Evolutionary conservation across 2,329 filamentous ascomycete species (phyloP), one percentile per base, ranked within the genome.

Genomic region (Chaetomium olivaceum): DNA sequence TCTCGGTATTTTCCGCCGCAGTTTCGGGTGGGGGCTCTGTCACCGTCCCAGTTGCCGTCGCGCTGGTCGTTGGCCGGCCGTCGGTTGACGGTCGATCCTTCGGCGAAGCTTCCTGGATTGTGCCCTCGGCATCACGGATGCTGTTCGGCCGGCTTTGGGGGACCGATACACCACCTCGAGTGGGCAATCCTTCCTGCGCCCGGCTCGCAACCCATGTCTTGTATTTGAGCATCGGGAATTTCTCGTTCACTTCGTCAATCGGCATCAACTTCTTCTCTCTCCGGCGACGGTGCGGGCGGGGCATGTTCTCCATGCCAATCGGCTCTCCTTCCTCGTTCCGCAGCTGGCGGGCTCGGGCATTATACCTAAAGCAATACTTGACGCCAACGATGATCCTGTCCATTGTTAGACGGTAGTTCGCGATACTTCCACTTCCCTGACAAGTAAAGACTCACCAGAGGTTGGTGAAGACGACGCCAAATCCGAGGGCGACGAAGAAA

Each of bases 321-420:
- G 91, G 91, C 69, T 97, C 93, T 76, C 91, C 91, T 71, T 93
- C 91, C 73, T 93, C 91, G 70, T 82, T 91, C 81, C 92, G 88
- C 74, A 92, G 81, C 67, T 89, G 88, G 60, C 95, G 90, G 75
- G 96, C 96, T 66, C 95, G 90, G 72, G 95, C 93, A 78, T 98
- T 98, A 78, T 99, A 98, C 73, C 95, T 87, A 80, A 99, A 99
- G 80, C 95, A 99, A 79, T 99, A 99, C 81, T 99, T 99, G 68
- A 99, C 95, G 72, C 95, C 95, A 67, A 99, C 95, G 73, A 99
- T 99, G 74, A 99, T 99, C 95, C 95, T 99, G 74, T 19, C 61
- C 51, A 14, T 61, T 19, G 61, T 66, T 29, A 64, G 65, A 48
- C 5, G 4, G 21, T 25, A 12, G 33, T 51, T 11, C 12, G 16